Percentiles rank a stretch among this genome's conserved stretches.
phyloP scores from a whole-genome alignment of 108 stramenopile genomes.

The Pseudonitzschia multiseries region DNA sequence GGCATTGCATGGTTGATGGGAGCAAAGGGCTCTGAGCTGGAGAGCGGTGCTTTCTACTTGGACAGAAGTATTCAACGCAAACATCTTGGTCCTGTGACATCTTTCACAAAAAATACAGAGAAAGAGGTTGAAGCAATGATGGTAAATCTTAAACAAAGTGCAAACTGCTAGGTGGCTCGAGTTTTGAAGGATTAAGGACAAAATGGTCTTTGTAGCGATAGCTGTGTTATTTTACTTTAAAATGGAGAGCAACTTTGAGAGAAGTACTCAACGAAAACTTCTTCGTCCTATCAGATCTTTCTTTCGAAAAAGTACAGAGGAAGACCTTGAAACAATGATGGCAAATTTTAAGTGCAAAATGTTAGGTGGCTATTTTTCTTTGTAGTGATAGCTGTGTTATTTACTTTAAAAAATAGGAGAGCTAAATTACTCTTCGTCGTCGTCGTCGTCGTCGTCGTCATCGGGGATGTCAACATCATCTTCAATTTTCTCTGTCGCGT shows the following conservation, averaged over 20 bases:
- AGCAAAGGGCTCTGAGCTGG: slow-evolving; percentile 50
- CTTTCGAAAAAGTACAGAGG: no score
- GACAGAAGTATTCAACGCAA: slow-evolving; percentile 77
- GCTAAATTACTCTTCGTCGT: slow-evolving; percentile 36
- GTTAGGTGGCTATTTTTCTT: not conserved
- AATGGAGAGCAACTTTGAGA: no score
- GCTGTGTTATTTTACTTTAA: no score
- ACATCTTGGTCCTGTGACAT: slow-evolving; percentile 82
- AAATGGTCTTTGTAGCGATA: not conserved
- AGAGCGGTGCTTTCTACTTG: slow-evolving; percentile 85
- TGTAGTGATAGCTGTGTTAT: no score
- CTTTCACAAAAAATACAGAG: slow-evolving; percentile 78
- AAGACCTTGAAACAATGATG: no score
- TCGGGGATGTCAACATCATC: slow-evolving; percentile 44
- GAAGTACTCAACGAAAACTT: no score
- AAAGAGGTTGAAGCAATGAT: slow-evolving; percentile 83
- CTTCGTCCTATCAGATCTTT: no score
- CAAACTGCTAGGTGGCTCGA: slow-evolving; percentile 31
- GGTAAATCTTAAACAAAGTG: slow-evolving; percentile 54
- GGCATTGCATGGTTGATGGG: slow-evolving; percentile 84
- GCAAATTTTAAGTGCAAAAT: no score
- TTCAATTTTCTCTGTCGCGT: slow-evolving; percentile 45
- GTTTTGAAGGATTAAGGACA: not conserved
- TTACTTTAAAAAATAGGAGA: not conserved
- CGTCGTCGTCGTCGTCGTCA: slow-evolving; percentile 62